Evolutionary conservation across 129 eudicot genomes (phyloP).

Genomic region (Chrysanthemum seticuspe): DNA sequence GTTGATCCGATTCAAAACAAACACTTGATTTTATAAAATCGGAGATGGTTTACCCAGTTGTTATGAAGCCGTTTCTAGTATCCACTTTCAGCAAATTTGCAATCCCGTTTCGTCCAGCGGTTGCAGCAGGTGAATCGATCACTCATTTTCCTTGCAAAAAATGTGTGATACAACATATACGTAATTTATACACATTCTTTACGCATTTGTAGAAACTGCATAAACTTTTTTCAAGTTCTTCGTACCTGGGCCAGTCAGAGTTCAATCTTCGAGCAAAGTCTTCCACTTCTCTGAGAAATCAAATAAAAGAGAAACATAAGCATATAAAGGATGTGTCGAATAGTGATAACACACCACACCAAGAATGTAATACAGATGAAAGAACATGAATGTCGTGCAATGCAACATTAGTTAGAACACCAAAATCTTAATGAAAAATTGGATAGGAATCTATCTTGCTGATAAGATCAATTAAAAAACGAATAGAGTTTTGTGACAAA

Average conservation of each 20-base stretch:
- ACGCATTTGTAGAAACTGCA: too few species aligned
- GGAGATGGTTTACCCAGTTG: too few species aligned
- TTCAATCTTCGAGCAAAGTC: slow-evolving; percentile 82
- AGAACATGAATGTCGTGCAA: slow-evolving; percentile 2
- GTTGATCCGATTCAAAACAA: neutral
- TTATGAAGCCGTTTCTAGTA: too few species aligned
- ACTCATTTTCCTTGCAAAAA: too few species aligned
- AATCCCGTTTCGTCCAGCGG: too few species aligned
- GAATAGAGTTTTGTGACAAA: too few species aligned
- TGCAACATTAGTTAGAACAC: neutral
- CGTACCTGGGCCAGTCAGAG: slow-evolving; percentile 84
- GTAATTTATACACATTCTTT: too few species aligned
- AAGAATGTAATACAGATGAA: neutral
- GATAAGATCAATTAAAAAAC: neutral
- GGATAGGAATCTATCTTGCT: neutral
- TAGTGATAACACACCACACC: neutral
- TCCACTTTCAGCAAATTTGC: too few species aligned
- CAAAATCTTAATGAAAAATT: neutral
- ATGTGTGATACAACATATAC: too few species aligned
- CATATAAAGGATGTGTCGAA: neutral
- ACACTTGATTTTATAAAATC: too few species aligned
- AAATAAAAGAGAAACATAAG: slow-evolving; percentile 15
- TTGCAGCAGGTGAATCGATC: too few species aligned
- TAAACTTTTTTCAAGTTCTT: too few species aligned
- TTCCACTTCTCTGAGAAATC: slow-evolving; percentile 65